Base-by-base conservation (phyloP, 2,329 filamentous ascomycete genomes). In the Tolypocladium tropicale region DNA sequence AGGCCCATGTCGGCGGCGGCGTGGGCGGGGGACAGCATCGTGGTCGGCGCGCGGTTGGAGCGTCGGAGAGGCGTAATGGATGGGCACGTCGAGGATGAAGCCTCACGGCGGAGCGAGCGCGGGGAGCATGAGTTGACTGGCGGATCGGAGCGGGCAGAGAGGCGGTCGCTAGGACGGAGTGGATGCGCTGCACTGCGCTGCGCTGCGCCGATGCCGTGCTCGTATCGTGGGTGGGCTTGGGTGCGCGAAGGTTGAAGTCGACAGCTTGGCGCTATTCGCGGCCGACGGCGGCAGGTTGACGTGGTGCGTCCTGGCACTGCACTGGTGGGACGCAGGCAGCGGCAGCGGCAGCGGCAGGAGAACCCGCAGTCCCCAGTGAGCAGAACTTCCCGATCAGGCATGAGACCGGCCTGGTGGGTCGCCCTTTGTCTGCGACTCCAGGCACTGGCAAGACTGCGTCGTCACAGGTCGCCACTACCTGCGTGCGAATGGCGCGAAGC, bases 1-100 rank as follows among this genome's bases (percentile, higher is more conserved):
- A 69, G 61, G 65, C 67, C 64, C 64, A 69, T 62, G 43, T 61
- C 59, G 56, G 62, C 67, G 56, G 62, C 67, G 53, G 70, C 57
- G 2, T 64, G 52, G 41, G 63, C 56, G 32, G 64, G 53, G 54
- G 59, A 59, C 64, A 67, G 48, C 62, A 62, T 64, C 61, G 48
- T 56, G 53, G 60, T 57, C 53, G 32, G 25, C 39, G 32, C 16
- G 43, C 48, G 48, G 53, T 54, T 33, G 32, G 32, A 48, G 43
- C 43, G 23, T 48, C 14, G 28, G 46, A 28, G 18, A 12, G 16
- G 3, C 7, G 28, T 9, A 16, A 1, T n/a, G 11, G 43, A 6
- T 6, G 43, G 23, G 23, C 12, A 18, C 51, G 51, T 50, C 46
- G 46, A 50, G 46, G 46, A 25, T 33, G 33, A 23, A 21, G 21